Conservation (phyloP, 768 basidiomycete genomes). For the Suillus fuscotomentosus region DNA sequence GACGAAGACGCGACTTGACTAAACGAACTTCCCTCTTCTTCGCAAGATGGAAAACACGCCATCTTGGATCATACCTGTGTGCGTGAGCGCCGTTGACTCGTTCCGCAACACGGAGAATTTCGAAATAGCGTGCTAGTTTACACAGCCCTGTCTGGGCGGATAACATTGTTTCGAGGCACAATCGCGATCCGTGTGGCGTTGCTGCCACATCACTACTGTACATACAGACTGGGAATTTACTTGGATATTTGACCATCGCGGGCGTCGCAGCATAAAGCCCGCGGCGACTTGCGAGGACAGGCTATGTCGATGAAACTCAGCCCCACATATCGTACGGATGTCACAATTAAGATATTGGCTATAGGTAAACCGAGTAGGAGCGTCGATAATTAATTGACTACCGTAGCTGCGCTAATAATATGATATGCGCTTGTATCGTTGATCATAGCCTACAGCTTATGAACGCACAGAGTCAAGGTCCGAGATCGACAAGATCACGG, state of each 20-base stretch:
- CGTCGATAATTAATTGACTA: neutral
- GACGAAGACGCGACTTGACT: conserved; percentile 1
- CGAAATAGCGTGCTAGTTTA: neutral
- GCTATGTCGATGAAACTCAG: neutral
- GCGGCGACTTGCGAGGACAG: neutral
- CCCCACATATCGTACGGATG: too few relatives aligned
- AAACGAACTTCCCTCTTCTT: neutral
- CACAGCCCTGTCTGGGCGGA: neutral
- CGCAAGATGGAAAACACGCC: neutral
- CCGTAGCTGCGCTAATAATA: neutral
- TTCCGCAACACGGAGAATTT: neutral
- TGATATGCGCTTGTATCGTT: neutral
- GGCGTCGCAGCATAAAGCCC: neutral
- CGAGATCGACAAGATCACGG: too few relatives aligned
- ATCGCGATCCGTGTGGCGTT: neutral
- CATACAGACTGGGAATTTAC: neutral
- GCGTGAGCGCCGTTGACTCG: neutral
- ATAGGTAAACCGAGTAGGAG: neutral
- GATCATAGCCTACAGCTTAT: neutral
- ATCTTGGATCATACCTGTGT: neutral
- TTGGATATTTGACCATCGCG: neutral
- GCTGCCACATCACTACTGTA: neutral
- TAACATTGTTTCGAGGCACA: neutral
- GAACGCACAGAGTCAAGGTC: neutral
- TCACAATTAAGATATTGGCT: neutral